Conservation (phyloP, 2,329 filamentous ascomycete species). For the Clarireedia sp. region DNA sequence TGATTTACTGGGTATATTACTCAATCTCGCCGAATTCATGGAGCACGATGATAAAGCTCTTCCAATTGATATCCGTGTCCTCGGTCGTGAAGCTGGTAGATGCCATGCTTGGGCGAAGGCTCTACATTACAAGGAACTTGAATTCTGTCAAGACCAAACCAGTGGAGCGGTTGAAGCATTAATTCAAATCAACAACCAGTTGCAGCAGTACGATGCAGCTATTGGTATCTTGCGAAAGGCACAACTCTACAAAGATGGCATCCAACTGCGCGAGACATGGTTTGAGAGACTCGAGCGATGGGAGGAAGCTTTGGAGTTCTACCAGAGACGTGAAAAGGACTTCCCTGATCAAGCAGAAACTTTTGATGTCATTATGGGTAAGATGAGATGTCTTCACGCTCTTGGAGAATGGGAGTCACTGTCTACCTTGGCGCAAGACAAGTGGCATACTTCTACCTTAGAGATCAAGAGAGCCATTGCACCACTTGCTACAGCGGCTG, state of each 20-base stretch:
- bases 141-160: conserved; percentile 96
- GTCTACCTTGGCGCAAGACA: conserved; percentile 80
- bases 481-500: conserved; percentile 85
- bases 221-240: conserved; percentile 96
- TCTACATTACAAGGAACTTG: conserved; percentile 95
- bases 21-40: conserved; percentile 99
- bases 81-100: conserved; percentile 89
- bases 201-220: conserved; percentile 96
- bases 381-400: conserved; percentile 97
- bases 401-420: conserved; percentile 96
- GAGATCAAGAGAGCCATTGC: conserved; percentile 89
- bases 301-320: conserved; percentile 92
- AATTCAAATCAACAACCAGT: conserved; percentile 98
- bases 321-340: conserved; percentile 75
- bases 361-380: conserved; percentile 97
- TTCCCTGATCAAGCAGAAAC: conserved; percentile 72
- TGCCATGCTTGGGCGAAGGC: conserved; percentile 98
- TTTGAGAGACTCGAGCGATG: conserved; percentile 97
- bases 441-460: conserved; percentile 81
- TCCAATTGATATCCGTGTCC: conserved; percentile 90
- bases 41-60: conserved; percentile 98
- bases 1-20: conserved; percentile 84
- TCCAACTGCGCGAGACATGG: conserved; percentile 96
- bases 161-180: conserved; percentile 91
- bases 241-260: conserved; percentile 85